phyloP scores from a whole-genome alignment of 2,329 filamentous ascomycete species.

The Acrocalymma vagum region DNA sequence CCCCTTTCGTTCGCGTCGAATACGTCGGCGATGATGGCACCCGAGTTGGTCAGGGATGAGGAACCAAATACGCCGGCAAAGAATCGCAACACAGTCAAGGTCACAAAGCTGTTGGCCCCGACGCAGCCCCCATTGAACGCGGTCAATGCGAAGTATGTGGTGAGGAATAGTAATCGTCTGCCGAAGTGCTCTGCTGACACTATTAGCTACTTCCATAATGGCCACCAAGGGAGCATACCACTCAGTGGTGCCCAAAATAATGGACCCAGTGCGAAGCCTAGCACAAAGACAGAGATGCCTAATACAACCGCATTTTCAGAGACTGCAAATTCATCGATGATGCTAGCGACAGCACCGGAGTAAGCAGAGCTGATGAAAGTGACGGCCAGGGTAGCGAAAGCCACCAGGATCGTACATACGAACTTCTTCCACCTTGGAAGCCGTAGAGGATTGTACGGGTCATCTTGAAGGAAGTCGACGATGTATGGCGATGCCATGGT shows the following conservation, averaged over 20 bases:
- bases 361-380: conserved; percentile 76
- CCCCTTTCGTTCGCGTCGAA: too few species aligned
- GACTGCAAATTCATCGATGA: conserved; percentile 65
- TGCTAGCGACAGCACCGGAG: conserved; percentile 63
- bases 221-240: conserved; percentile 10
- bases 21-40: too few species aligned
- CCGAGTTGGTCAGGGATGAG: conserved; percentile 54
- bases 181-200: conserved; percentile 64
- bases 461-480: conserved; percentile 72
- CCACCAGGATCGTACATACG: conserved; percentile 69
- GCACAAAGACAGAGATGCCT: conserved; percentile 70
- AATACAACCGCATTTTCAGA: conserved; percentile 64
- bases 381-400: conserved; percentile 72
- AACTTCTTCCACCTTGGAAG: conserved; percentile 69
- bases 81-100: conserved; percentile 56
- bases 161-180: conserved; percentile 47
- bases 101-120: conserved; percentile 54
- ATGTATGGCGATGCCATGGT: conserved; percentile 73
- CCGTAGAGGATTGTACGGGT: conserved; percentile 72
- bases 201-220: too few species aligned
- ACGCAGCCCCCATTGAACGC: conserved; percentile 53
- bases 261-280: conserved; percentile 70
- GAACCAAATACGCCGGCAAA: conserved; percentile 54
- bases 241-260: conserved; percentile 68
- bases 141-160: conserved; percentile 47